A percentile compares a stretch with the other conserved stretches of the same genome.
phyloP scores from a whole-genome alignment of 2,329 filamentous ascomycete genomes.

The Colletotrichum filicis region DNA sequence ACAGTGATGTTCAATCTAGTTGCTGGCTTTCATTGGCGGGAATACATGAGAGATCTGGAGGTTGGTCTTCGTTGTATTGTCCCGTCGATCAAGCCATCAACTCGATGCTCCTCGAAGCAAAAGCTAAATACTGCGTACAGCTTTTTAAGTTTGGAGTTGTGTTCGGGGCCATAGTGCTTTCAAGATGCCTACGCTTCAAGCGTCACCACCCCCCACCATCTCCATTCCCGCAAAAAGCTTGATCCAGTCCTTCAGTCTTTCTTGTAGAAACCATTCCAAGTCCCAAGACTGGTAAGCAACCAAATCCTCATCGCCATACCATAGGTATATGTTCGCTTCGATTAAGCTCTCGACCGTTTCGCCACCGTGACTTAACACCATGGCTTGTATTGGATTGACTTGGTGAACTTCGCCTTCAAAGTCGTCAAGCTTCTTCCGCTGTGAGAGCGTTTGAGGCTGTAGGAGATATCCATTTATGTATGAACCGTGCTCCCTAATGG shows the following conservation, averaged over 20 bases:
- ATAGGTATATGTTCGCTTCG: constrained; percentile 45
- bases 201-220: background rate
- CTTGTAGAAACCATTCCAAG: constrained; percentile 37
- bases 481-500: constrained; percentile 28
- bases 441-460: constrained; percentile 35
- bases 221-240: constrained; percentile 12
- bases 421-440: constrained; percentile 46
- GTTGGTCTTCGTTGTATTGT: background rate
- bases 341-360: constrained; percentile 31
- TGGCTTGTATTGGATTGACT: constrained; percentile 20
- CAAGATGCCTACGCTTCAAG: background rate
- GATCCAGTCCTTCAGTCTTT: constrained; percentile 41
- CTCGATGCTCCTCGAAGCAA: background rate
- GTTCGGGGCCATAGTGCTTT: too few species aligned
- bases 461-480: constrained; percentile 42
- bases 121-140: background rate
- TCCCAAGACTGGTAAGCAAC: constrained; percentile 40
- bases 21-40: background rate
- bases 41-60: background rate
- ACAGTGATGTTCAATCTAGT: background rate
- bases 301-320: constrained; percentile 37
- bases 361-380: constrained; percentile 21
- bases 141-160: background rate
- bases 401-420: constrained; percentile 45
- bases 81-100: background rate